These are phyloP conservation scores for Cystofilobasidium capitatum DNA, from an alignment of 768 basidiomycete genomes.

Conservation along the genomic window DNA sequence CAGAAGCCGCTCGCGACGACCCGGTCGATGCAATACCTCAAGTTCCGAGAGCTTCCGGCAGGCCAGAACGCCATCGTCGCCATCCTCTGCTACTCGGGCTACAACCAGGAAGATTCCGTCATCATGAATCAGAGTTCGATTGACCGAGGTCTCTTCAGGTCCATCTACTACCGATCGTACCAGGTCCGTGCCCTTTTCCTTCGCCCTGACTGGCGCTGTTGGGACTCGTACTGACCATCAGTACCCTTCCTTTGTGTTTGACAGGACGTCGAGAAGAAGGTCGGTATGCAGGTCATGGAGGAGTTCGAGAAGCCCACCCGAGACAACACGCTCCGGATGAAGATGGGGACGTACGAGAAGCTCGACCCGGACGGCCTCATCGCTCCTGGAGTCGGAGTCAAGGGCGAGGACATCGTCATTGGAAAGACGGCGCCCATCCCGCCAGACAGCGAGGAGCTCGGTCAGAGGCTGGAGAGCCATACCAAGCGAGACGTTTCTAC, in stretches of 20 bases:
- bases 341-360: slow-evolving; percentile 98
- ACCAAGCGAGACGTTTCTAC: slow-evolving; percentile 94
- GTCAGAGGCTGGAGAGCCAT: slow-evolving; percentile 86
- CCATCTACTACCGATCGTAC: slow-evolving; percentile 85
- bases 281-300: slow-evolving; percentile 80
- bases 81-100: slow-evolving; percentile 96
- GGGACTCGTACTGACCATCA: not conserved
- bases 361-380: slow-evolving; percentile 93
- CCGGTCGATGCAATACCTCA: slow-evolving; percentile 97
- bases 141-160: slow-evolving; percentile 94
- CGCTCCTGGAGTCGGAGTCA: slow-evolving; percentile 85
- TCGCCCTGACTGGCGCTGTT: not conserved
- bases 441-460: slow-evolving; percentile 91
- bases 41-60: slow-evolving; percentile 95
- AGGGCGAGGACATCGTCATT: slow-evolving; percentile 97
- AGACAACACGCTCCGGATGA: slow-evolving; percentile 88
- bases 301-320: slow-evolving; percentile 94
- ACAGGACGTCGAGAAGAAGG: slow-evolving; percentile 96
- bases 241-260: slow-evolving; percentile 50
- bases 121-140: slow-evolving; percentile 99
- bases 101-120: slow-evolving; percentile 99
- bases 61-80: slow-evolving; percentile 99
- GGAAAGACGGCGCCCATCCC: slow-evolving; percentile 97
- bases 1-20: slow-evolving; percentile 98
- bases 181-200: not conserved